Evolutionary conservation across 2,329 filamentous ascomycete species (phyloP).

Genomic region (Fusarium sp.): DNA sequence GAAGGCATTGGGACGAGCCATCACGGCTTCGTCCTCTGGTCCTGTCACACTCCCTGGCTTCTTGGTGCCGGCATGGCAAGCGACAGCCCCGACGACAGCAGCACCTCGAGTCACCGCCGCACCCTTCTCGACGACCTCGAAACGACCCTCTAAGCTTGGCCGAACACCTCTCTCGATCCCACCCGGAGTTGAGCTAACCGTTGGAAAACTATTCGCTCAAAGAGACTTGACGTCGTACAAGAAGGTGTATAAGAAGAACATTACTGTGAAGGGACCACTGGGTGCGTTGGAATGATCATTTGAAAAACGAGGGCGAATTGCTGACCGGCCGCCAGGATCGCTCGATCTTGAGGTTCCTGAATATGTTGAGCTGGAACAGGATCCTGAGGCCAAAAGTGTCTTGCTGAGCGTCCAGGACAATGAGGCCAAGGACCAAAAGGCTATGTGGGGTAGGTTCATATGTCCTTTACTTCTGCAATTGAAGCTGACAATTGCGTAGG

Average conservation of each 20-base stretch:
- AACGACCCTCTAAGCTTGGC: constrained; percentile 83
- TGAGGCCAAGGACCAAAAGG: constrained; percentile 78
- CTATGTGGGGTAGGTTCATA: constrained; percentile 86
- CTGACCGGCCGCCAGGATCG: constrained; percentile 65
- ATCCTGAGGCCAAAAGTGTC: constrained; percentile 71
- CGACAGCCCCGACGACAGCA: constrained; percentile 49
- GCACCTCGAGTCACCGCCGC: constrained; percentile 51
- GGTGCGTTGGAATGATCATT: constrained; percentile 60
- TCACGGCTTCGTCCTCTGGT: constrained; percentile 56
- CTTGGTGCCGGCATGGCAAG: constrained; percentile 77
- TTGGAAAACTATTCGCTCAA: constrained; percentile 70
- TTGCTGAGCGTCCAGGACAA: constrained; percentile 76
- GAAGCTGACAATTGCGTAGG: constrained; percentile 61
- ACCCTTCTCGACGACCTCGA: constrained; percentile 76
- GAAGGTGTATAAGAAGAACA: constrained; percentile 70
- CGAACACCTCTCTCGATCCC: constrained; percentile 83
- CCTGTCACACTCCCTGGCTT: constrained; percentile 73
- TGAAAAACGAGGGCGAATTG: constrained; percentile 1
- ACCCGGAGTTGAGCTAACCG: constrained; percentile 80
- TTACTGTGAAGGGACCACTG: constrained; percentile 83
- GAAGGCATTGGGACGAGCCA: constrained; percentile 67
- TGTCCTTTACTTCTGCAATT: not conserved
- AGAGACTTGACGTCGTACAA: constrained; percentile 69
- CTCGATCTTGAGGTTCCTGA: constrained; percentile 82
- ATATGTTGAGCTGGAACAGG: constrained; percentile 78